Base-by-base conservation (phyloP, 257 asterid genomes). In the Nicotiana sylvestris region DNA sequence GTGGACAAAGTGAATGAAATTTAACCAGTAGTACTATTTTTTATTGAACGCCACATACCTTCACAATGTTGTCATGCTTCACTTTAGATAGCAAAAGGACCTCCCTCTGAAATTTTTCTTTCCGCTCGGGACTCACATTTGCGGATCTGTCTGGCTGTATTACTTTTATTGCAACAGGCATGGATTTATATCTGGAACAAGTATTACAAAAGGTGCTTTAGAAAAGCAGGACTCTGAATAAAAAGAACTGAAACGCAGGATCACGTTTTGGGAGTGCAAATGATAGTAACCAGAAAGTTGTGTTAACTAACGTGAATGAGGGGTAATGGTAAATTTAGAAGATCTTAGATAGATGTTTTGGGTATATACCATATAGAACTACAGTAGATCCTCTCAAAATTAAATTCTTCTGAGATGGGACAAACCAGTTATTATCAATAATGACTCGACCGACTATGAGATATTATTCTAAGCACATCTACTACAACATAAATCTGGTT, bases 151-250 rank as follows among this genome's bases (percentile, higher is more conserved):
- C 92, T 13, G 90, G 86, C 81, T 87, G 91, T 76, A 91, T 85
- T 67, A 89, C 87, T 84, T 91, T 92, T 76, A 91, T 68, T 61
- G 95, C 97, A 82, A 91, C 93, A 16, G 90, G 90, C 30, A 21
- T 80, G 43, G 87, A 86, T 65, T 82, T 87, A 86, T 91, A 92
- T 68, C 97, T 90, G 86, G 21, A 74, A 84, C 27, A 65, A 80
- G 60, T 37, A 81, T 82, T 64, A 82, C 62, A 30, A 56, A 64
- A 69, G 35, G 76, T 77, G 55, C 17, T 81, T 76, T 17, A 66
- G 21, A 80, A 17, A 57, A 56, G 66, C 33, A 17, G 46, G 37
- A 57, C 7, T 35, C 4, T 53, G 30, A 37, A n/a, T 10, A 53
- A 25, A 32, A 46, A 17, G 15, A 56, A 46, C 10, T 30, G 68